These are phyloP conservation scores for Colletotrichum noveboracense DNA, from an alignment of 2,329 filamentous ascomycete genomes.

Conservation along the genomic window DNA sequence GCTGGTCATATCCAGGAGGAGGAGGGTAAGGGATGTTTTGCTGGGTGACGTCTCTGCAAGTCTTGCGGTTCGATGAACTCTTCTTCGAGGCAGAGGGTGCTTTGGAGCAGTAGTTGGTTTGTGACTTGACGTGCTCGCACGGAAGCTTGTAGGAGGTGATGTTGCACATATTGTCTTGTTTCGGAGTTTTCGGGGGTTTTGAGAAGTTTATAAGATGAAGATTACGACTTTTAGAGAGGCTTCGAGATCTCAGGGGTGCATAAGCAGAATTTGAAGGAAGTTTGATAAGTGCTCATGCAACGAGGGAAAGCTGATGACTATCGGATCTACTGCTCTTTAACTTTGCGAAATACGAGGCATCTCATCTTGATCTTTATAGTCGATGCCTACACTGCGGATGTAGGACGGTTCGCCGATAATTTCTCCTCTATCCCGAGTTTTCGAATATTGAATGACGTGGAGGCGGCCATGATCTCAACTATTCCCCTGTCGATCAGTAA, in stretches of 20 bases:
- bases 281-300: not conserved
- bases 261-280: not conserved
- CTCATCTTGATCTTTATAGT: not conserved
- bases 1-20: slow-evolving; percentile 45
- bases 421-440: not conserved
- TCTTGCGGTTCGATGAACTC: slow-evolving; percentile 31
- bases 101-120: slow-evolving; percentile 50
- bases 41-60: slow-evolving; percentile 48
- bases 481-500: not conserved
- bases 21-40: slow-evolving; percentile 53
- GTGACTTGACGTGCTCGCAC: slow-evolving; percentile 55
- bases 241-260: not conserved
- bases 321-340: not conserved
- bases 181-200: not conserved
- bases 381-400: no score
- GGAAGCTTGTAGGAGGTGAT: slow-evolving; percentile 54
- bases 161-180: slow-evolving; percentile 48
- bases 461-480: not conserved
- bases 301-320: not conserved
- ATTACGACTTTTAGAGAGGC: not conserved
- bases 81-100: slow-evolving; percentile 35
- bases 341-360: not conserved
- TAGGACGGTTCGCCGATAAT: not conserved
- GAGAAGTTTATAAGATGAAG: not conserved
- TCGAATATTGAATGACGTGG: not conserved